Base-by-base conservation (phyloP, 345 rosid genomes). In the Bruguiera parviflora region DNA sequence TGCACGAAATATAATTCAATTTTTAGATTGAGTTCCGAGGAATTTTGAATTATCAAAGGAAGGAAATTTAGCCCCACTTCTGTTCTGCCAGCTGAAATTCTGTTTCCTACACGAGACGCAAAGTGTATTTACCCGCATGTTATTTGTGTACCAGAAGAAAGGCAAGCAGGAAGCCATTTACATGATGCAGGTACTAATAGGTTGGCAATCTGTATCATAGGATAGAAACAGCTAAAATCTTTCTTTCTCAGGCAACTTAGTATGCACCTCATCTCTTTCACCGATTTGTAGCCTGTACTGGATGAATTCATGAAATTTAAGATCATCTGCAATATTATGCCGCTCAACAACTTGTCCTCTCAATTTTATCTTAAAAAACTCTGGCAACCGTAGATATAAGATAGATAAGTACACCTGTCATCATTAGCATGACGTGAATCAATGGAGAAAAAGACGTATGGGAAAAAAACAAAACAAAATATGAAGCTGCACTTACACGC, bases 241-340 rank as follows among this genome's bases (percentile, higher is more conserved):
- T 37, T 8, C 11, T 37, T 37, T 7, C 43, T 37, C 2, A 8
- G 46, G 52, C 39, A 10, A 52, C 35, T 27, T 31, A 22, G 20
- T 0, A 31, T 62, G 11, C 15, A 92, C 98, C 95, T 92, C 91
- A 68, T 71, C 72, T 61, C 32, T 67, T 70, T 91, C 88, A 77
- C 70, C 77, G 33, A 64, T 65, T 4, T 88, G 91, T 75, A 95
- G 98, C 71, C 28, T 87, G 74, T 92, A 92, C 81, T 84, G 64
- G 73, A 92, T 90, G 80, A 78, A 88, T 78, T 92, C 88, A 13
- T 79, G 85, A 77, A 62, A 77, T 80, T 75, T 88, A 73, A 92
- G 95, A 75, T 90, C 91, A 76, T 84, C 83, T 37, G 91, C 98
- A 81, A 90, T 65, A 67, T 90, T 92, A 73, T 83, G 96, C 62